phyloP scores from a whole-genome alignment of 345 rosid genomes.

The Populus nigra region DNA sequence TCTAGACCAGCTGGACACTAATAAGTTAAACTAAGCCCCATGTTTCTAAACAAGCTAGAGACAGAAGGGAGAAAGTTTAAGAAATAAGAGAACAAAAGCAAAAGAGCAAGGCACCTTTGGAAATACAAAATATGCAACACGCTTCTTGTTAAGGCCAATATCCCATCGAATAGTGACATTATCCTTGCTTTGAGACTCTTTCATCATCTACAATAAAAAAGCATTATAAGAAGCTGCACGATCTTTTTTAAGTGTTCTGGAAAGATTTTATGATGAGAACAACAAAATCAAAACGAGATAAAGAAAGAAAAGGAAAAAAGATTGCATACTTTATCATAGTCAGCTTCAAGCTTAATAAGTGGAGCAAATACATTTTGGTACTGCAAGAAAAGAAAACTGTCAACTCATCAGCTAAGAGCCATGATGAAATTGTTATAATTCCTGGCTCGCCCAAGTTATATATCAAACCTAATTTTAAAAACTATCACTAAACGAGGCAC shows the following conservation, averaged over 20 bases:
- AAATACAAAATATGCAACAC: conserved; percentile 88
- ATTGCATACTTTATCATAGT: conserved; percentile 82
- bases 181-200: conserved; percentile 99
- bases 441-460: not conserved
- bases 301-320: not conserved
- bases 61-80: not conserved
- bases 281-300: not conserved
- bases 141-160: conserved; percentile 96
- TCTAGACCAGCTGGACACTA: not conserved
- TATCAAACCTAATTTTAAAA: conserved; percentile 9
- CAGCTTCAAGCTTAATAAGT: conserved; percentile 98
- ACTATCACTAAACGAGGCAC: conserved; percentile 30
- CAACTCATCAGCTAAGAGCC: conserved; percentile 5
- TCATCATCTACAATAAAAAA: conserved; percentile 76
- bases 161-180: conserved; percentile 95
- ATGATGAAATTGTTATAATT: not conserved
- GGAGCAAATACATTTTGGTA: conserved; percentile 99
- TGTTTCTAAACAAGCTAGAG: not conserved
- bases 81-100: not conserved
- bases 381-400: conserved; percentile 48
- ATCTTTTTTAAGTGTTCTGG: not conserved
- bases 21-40: not conserved
- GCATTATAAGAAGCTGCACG: conserved; percentile 15
- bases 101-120: conserved; percentile 64
- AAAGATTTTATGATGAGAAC: not conserved